These are phyloP conservation scores for Phytophthora pseudosyringae DNA, from an alignment of 352 stramenopile species.

Conservation along the genomic window DNA sequence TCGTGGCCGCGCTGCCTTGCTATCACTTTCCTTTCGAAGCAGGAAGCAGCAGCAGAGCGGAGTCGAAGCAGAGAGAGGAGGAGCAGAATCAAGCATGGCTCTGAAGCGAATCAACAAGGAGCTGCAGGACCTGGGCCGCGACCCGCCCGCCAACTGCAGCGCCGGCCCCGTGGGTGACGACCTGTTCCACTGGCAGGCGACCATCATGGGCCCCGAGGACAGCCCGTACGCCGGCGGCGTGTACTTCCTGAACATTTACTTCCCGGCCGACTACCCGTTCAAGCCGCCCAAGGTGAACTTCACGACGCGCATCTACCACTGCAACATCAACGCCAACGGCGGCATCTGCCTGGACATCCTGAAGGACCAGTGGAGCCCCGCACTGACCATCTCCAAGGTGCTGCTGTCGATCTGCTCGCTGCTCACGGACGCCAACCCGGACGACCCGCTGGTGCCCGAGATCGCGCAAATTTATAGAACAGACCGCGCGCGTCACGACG, in stretches of 20 bases:
- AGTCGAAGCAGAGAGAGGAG: constrained; percentile 26
- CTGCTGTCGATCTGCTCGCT: constrained; percentile 99
- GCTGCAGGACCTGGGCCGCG: constrained; percentile 93
- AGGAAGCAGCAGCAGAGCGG: constrained; percentile 44
- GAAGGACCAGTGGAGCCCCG: constrained; percentile 99
- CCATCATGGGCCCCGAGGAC: constrained; percentile 99
- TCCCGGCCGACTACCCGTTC: constrained; percentile 99
- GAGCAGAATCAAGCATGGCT: constrained; percentile 66
- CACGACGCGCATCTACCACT: constrained; percentile 99
- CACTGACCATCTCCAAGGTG: constrained; percentile 99
- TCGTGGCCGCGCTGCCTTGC: constrained; percentile 5
- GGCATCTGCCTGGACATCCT: constrained; percentile 99
- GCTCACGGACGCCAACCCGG: constrained; percentile 99
- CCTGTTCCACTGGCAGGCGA: constrained; percentile 98
- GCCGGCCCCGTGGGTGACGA: constrained; percentile 98
- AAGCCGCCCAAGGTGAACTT: constrained; percentile 99
- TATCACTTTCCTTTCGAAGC: constrained; percentile 53
- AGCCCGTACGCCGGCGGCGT: constrained; percentile 97
- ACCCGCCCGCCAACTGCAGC: constrained; percentile 98
- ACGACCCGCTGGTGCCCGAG: constrained; percentile 96
- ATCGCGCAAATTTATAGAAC: constrained; percentile 96
- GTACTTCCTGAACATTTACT: constrained; percentile 99
- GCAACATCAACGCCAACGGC: constrained; percentile 99
- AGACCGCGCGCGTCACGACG: constrained; percentile 94
- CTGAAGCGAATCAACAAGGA: constrained; percentile 97